Conservation (phyloP, 2,329 filamentous ascomycete genomes). For the Penicillium sp. region DNA sequence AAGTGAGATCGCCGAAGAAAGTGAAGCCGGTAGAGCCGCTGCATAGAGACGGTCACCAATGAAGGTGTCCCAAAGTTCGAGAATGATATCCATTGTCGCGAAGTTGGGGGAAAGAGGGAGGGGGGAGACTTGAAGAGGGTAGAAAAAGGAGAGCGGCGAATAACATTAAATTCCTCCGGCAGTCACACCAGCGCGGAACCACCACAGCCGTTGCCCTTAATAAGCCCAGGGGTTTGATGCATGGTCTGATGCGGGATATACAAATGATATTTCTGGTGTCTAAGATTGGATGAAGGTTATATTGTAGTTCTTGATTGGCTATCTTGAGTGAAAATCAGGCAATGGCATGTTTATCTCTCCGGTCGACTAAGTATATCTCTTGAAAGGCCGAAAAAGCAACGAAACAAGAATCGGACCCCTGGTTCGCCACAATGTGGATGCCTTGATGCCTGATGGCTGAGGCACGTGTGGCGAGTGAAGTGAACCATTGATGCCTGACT, state of each 20-base stretch:
- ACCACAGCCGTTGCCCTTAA: conserved; percentile 26
- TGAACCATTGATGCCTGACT: background rate
- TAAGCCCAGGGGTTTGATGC: conserved; percentile 12
- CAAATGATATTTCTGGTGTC: background rate
- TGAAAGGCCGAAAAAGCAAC: background rate
- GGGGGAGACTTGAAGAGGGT: conserved; percentile 1
- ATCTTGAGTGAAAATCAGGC: too few relatives aligned
- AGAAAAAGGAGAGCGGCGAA: conserved; percentile 19
- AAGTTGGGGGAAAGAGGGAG: background rate
- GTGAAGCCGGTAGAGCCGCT: conserved; percentile 63
- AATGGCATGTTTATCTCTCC: too few relatives aligned
- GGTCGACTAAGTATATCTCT: too few relatives aligned
- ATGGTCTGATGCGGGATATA: conserved; percentile 3
- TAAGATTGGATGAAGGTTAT: background rate
- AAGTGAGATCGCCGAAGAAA: conserved; percentile 56
- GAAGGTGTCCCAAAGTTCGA: conserved; percentile 82
- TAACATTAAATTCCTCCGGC: conserved; percentile 20
- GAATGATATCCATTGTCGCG: conserved; percentile 74
- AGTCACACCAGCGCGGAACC: conserved; percentile 40
- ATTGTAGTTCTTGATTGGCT: too few relatives aligned
- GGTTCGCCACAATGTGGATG: background rate
- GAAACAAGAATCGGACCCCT: background rate
- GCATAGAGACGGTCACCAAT: conserved; percentile 80
- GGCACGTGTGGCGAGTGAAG: too few relatives aligned
- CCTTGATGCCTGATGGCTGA: conserved; percentile 1